phyloP scores from a whole-genome alignment of 306 rosid species.

The Ormosia semicastrata region DNA sequence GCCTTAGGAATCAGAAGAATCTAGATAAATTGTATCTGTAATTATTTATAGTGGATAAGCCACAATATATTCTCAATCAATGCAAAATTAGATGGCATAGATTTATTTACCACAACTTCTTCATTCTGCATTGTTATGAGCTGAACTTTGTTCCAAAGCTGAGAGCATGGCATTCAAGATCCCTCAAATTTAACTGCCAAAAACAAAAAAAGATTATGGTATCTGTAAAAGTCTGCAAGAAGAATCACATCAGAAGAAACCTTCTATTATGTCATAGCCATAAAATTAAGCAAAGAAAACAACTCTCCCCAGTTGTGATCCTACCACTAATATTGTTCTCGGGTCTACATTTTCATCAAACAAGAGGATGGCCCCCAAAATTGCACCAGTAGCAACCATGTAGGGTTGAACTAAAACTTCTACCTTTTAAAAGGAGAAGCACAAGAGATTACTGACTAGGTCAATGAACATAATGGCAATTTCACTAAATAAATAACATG shows the following conservation, averaged over 20 bases:
- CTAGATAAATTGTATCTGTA: background rate
- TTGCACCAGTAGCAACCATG: background rate
- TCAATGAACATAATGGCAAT: background rate
- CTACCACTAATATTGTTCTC: background rate
- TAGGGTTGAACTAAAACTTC: constrained; percentile 6
- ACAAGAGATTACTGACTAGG: background rate
- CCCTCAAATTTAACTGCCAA: constrained; percentile 79
- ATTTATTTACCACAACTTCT: constrained; percentile 28
- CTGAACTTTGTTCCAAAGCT: constrained; percentile 70
- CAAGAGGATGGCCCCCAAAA: background rate
- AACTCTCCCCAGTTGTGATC: background rate
- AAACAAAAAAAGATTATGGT: constrained; percentile 8
- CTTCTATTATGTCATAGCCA: background rate
- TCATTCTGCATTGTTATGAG: constrained; percentile 32
- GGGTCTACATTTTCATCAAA: constrained; percentile 20
- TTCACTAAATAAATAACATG: background rate
- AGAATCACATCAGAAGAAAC: constrained; percentile 6
- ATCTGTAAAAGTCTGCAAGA: constrained; percentile 11
- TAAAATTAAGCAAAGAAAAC: constrained; percentile 10
- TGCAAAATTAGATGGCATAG: background rate
- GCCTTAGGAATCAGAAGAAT: background rate
- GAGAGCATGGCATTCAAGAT: constrained; percentile 81
- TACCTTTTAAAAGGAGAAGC: background rate
- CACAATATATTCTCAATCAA: background rate
- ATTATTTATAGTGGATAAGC: background rate